These are phyloP conservation scores for Backusella psychrophila DNA, from an alignment of 192 early-diverging fungal genomes.

Conservation along the genomic window DNA sequence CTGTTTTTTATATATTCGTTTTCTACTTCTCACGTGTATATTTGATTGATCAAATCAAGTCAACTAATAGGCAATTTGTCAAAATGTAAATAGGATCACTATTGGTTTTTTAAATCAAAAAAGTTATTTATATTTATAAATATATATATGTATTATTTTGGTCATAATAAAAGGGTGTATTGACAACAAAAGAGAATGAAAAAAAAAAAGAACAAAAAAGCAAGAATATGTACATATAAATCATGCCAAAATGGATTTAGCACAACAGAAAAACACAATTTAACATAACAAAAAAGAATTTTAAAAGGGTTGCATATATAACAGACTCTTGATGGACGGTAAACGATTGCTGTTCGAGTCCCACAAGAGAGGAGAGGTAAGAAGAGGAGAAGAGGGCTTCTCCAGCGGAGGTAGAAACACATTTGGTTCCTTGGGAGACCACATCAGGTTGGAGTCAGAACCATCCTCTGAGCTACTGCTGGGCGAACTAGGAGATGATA, in stretches of 20 bases:
- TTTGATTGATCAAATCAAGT: background rate
- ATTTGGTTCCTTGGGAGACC: background rate
- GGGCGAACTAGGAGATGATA: background rate
- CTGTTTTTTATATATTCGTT: background rate
- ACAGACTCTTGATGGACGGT: conserved; percentile 13
- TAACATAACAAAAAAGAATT: conserved; percentile 1
- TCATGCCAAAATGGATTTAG: background rate
- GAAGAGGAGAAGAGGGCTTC: background rate
- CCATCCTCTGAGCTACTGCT: background rate
- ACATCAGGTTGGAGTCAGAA: background rate
- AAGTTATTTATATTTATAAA: background rate
- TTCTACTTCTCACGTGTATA: background rate
- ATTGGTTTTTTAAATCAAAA: background rate
- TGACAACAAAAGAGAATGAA: background rate
- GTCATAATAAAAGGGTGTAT: background rate
- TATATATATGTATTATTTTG: too few relatives aligned
- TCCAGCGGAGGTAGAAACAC: conserved; percentile 6
- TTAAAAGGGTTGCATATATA: conserved; percentile 9
- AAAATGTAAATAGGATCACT: background rate
- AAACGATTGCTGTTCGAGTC: conserved; percentile 10
- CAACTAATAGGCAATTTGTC: background rate
- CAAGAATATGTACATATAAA: background rate
- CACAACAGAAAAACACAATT: background rate
- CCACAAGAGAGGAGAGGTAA: background rate
- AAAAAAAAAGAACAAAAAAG: background rate